These are phyloP conservation scores for Solanum virginianum DNA, from an alignment of 257 asterid genomes.

Conservation along the genomic window DNA sequence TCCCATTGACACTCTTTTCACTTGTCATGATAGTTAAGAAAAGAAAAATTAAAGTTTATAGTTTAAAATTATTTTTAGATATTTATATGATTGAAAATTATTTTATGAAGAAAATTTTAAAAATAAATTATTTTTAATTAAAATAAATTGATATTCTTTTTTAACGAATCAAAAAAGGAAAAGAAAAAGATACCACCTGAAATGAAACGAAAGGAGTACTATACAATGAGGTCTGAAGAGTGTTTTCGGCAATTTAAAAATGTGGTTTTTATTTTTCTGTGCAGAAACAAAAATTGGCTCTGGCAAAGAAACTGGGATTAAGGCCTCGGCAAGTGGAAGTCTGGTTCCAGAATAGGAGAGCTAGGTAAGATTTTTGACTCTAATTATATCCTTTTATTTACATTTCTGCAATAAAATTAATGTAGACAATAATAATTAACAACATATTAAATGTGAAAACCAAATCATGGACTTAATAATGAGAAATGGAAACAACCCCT, in stretches of 20 bases:
- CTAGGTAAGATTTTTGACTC: conserved; percentile 33
- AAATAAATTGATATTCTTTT: no score
- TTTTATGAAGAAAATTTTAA: no score
- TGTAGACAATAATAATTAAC: not conserved
- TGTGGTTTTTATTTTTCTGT: not conserved
- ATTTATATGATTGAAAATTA: no score
- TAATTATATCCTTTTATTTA: not conserved
- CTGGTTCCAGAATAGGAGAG: conserved; percentile 86
- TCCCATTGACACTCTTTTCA: no score
- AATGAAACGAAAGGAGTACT: no score
- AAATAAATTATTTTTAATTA: no score
- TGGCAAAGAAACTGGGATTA: conserved; percentile 56
- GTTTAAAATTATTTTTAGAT: no score
- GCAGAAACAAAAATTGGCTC: conserved; percentile 68
- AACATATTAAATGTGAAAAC: not conserved
- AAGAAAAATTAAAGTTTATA: no score
- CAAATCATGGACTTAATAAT: not conserved
- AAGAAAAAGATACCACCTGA: no score
- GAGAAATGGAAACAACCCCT: not conserved
- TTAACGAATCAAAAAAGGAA: no score
- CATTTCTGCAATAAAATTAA: not conserved
- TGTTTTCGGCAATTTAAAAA: not conserved
- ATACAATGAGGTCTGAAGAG: not conserved
- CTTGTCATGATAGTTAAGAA: fast-evolving
- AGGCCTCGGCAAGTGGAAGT: conserved; percentile 84